A percentile compares a stretch with the other conserved stretches of the same genome.
Evolutionary conservation across 768 basidiomycete genomes (phyloP).

Genomic region (Agrocybe praecox): DNA sequence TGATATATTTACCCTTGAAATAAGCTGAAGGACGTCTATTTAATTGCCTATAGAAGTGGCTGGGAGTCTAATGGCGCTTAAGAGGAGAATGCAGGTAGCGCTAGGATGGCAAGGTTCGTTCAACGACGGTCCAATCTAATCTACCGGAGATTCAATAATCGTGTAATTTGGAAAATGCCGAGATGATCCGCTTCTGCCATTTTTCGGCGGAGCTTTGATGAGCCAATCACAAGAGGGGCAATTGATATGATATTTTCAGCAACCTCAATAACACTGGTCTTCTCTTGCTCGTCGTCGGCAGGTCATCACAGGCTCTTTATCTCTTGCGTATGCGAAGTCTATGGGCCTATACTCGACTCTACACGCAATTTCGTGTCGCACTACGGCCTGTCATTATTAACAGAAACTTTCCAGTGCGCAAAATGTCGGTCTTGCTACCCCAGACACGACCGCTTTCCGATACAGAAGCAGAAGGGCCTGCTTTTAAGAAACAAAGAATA

Average conservation of each 20-base stretch:
- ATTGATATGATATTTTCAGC: background rate
- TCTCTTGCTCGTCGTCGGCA: background rate
- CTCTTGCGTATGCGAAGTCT: slow-evolving; percentile 15
- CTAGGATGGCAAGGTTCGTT: background rate
- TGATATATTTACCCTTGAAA: too few relatives aligned
- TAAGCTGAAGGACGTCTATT: too few relatives aligned
- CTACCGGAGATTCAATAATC: background rate
- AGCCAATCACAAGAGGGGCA: background rate
- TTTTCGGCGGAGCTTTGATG: background rate
- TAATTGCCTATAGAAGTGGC: background rate
- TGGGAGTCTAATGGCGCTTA: slow-evolving; percentile 1
- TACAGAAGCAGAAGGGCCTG: slow-evolving; percentile 15
- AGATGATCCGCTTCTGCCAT: background rate
- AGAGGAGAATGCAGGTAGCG: background rate
- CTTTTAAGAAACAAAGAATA: slow-evolving; percentile 14
- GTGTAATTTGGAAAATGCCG: background rate
- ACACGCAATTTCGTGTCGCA: slow-evolving; percentile 3
- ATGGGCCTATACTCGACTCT: slow-evolving; percentile 10
- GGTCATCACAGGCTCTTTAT: background rate
- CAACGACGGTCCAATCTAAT: background rate
- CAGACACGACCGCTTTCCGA: slow-evolving; percentile 19
- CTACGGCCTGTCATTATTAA: background rate
- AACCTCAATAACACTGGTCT: background rate
- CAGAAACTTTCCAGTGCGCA: background rate
- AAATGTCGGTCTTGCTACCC: slow-evolving; percentile 20